These are phyloP conservation scores for Sphaerosporella brunnea DNA, from an alignment of 495 filamentous ascomycete species.

Conservation along the genomic window DNA sequence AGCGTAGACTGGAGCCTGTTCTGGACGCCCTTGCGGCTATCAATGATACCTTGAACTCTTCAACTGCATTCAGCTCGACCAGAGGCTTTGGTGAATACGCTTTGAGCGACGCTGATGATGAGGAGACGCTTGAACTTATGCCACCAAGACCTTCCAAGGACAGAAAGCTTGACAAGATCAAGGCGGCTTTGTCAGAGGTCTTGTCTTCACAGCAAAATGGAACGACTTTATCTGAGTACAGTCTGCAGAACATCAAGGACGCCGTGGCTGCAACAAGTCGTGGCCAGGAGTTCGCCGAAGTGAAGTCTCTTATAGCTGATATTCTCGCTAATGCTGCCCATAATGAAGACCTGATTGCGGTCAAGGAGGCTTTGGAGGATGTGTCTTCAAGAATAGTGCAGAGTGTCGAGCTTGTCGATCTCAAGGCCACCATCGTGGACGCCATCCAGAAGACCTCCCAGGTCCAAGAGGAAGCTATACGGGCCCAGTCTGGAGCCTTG, in stretches of 20 bases:
- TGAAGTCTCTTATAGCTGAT: constrained; percentile 10
- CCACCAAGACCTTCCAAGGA: constrained; percentile 48
- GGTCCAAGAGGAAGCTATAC: not conserved
- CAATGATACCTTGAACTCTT: constrained; percentile 43
- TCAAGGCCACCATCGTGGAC: not conserved
- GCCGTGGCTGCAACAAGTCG: not conserved
- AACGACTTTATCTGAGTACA: constrained; percentile 31
- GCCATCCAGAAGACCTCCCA: not conserved
- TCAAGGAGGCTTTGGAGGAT: constrained; percentile 7
- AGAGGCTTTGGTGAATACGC: constrained; percentile 44
- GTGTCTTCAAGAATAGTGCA: constrained; percentile 4
- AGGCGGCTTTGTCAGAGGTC: constrained; percentile 59
- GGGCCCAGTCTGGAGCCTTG: not conserved
- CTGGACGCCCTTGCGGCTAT: constrained; percentile 60
- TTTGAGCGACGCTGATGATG: constrained; percentile 84
- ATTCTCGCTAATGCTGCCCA: constrained; percentile 17
- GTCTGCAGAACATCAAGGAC: constrained; percentile 1
- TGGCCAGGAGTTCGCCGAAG: constrained; percentile 1
- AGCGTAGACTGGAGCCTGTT: constrained; percentile 56
- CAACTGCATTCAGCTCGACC: constrained; percentile 31
- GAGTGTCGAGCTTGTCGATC: constrained; percentile 3
- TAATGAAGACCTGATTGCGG: constrained; percentile 14
- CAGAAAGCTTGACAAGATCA: constrained; percentile 67
- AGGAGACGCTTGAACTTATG: constrained; percentile 36
- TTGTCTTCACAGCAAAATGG: constrained; percentile 30